Percentiles rank a stretch among this genome's conserved stretches.
Evolutionary conservation across 108 stramenopile species (phyloP).

Genomic region (Fragilariopsis cylindrus): DNA sequence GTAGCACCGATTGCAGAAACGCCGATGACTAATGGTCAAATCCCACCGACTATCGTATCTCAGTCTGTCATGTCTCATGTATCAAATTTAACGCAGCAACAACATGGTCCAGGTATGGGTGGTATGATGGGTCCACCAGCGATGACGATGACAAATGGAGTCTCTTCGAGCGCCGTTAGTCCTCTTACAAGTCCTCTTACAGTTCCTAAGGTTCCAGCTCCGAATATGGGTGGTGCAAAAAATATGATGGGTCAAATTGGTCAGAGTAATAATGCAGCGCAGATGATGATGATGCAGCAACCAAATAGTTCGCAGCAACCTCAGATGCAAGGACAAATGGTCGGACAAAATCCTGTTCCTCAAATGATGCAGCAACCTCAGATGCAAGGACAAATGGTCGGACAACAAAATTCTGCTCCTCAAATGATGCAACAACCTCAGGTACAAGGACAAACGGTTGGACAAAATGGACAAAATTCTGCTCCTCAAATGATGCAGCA

Average conservation of each 20-base stretch:
- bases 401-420: conserved; percentile 8
- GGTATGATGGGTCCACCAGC: background rate
- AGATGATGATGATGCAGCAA: conserved; percentile 7
- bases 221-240: background rate
- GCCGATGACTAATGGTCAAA: too few relatives aligned
- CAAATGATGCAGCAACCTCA: conserved; percentile 20
- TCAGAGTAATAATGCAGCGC: background rate
- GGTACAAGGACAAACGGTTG: background rate
- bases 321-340: conserved; percentile 24
- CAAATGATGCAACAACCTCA: conserved; percentile 20
- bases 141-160: background rate
- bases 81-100: background rate
- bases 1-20: too few relatives aligned
- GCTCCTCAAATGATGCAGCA: conserved; percentile 18
- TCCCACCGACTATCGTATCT: background rate
- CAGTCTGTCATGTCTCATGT: background rate
- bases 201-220: background rate
- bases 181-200: conserved; percentile 7
- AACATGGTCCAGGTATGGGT: background rate
- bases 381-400: background rate
- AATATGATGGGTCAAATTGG: background rate
- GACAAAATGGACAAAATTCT: conserved; percentile 7
- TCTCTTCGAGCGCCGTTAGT: background rate
- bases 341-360: conserved; percentile 3
- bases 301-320: conserved; percentile 17